Conservation (phyloP, 1,139 yeast species). For the Hyphopichia pseudoburtonii region DNA sequence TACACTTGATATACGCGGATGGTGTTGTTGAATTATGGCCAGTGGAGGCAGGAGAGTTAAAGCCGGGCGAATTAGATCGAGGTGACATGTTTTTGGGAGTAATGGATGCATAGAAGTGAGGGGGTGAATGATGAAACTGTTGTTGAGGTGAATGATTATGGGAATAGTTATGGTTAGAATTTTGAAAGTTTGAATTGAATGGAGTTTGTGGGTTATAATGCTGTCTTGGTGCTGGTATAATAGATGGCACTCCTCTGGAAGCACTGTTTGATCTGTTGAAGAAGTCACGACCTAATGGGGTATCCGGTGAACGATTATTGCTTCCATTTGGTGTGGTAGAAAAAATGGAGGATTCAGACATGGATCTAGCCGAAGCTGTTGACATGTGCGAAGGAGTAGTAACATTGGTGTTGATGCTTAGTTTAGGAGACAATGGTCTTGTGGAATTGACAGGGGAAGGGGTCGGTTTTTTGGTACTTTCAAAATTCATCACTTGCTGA, state of each 20-base stretch:
- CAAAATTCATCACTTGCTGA: conserved; percentile 14
- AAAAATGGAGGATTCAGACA: conserved; percentile 6
- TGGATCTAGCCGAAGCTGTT: not conserved
- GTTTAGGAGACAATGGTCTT: no score
- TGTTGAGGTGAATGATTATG: not conserved
- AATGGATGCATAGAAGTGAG: not conserved
- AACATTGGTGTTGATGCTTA: not conserved
- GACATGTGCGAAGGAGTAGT: not conserved
- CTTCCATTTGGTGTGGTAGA: not conserved
- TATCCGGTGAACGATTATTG: not conserved
- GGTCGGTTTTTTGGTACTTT: conserved; percentile 2
- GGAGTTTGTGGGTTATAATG: conserved; percentile 1
- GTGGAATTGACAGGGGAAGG: no score
- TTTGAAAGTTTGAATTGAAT: not conserved
- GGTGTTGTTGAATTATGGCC: not conserved
- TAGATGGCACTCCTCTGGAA: no score
- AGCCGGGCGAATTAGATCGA: not conserved
- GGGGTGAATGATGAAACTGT: not conserved
- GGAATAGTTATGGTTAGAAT: not conserved
- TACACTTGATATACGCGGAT: conserved; percentile 22
- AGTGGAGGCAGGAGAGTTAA: not conserved
- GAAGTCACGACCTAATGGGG: not conserved
- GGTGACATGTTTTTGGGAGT: not conserved
- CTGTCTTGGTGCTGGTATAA: no score
- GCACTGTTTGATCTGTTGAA: no score